These are phyloP conservation scores for Trametes punicea DNA, from an alignment of 768 basidiomycete species.

Conservation along the genomic window DNA sequence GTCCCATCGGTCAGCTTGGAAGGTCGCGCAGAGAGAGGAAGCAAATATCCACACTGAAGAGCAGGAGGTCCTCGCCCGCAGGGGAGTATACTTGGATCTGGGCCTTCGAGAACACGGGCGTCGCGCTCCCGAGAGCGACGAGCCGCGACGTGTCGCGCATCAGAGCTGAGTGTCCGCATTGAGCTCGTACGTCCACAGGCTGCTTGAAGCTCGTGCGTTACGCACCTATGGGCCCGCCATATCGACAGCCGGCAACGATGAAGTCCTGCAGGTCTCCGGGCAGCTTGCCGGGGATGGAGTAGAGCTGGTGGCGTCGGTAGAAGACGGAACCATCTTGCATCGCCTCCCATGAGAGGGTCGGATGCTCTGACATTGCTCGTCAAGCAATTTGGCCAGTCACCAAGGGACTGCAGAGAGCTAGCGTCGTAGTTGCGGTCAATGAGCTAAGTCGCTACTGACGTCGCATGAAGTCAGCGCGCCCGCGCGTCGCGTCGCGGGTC, in stretches of 20 bases:
- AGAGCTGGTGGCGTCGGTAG: constrained; percentile 82
- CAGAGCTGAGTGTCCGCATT: constrained; percentile 55
- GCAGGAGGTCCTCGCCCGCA: constrained; percentile 67
- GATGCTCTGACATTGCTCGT: constrained; percentile 54
- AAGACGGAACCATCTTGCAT: constrained; percentile 87
- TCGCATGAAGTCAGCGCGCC: no score
- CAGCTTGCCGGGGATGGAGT: constrained; percentile 75
- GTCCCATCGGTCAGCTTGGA: not conserved
- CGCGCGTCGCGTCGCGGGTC: no score
- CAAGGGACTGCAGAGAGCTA: no score
- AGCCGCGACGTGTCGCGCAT: constrained; percentile 85
- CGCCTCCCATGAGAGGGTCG: constrained; percentile 84
- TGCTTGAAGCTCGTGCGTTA: not conserved
- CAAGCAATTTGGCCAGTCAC: not conserved
- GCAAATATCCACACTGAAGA: constrained; percentile 68
- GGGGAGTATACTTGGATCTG: constrained; percentile 88
- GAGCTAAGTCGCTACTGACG: no score
- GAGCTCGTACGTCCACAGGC: not conserved
- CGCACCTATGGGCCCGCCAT: constrained; percentile 88
- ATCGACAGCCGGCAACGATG: constrained; percentile 73
- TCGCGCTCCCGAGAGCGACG: constrained; percentile 60
- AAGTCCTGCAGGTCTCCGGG: constrained; percentile 72
- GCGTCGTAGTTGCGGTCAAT: not conserved
- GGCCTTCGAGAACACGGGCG: constrained; percentile 59
- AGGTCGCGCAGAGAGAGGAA: not conserved